Evolutionary conservation across 2,329 filamentous ascomycete species (phyloP), one percentile per base, ranked within the genome.

Genomic region (Bimuria novae-zelandiae): DNA sequence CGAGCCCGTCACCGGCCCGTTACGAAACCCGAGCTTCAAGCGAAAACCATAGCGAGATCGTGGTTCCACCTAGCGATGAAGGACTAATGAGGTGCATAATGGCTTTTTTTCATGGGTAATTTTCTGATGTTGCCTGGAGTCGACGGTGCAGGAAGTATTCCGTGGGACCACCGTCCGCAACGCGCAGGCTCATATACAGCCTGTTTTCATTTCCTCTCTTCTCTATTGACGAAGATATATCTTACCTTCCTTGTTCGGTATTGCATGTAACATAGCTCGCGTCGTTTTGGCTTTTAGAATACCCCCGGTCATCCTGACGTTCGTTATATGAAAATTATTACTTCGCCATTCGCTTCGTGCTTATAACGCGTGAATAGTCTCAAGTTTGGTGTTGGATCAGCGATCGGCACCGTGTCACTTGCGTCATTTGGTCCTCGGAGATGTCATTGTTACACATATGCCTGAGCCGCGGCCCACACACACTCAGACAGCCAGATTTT

Each of bases 61-160:
- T 45, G 29, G 17, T 17, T 21, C 19, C 39, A 10, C 17, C 16
- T 40, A 42, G 32, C 52, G 40, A 45, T 41, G 53, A 53, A 46
- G 25, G 57, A 21, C 16, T 59, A 57, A 61, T 56, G 56, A 59
- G 33, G 46, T 52, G 40, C 33, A 36, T 25, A 32, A 47, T 32
- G 50, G 52, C 48, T 43, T 56, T 52, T 46, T 32, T 27, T 27
- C 25, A 35, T 49, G 50, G 42, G 23, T 58, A 30, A 44, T 48
- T 45, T n/a, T 37, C n/a, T 49, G 22, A 36, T n/a, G 40, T 48
- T 52, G 55, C 49, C 47, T 49, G 48, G 48, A 51, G 32, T 48
- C n/a, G 49, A 29, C 56, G 63, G 62, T 69, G 67, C 67, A 67
- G 68, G 66, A 70, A 69, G 66, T 60, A 68, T 70, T 69, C 66